These are phyloP conservation scores for Hypoxylon sp. DNA, from an alignment of 2,329 filamentous ascomycete species.

Conservation along the genomic window DNA sequence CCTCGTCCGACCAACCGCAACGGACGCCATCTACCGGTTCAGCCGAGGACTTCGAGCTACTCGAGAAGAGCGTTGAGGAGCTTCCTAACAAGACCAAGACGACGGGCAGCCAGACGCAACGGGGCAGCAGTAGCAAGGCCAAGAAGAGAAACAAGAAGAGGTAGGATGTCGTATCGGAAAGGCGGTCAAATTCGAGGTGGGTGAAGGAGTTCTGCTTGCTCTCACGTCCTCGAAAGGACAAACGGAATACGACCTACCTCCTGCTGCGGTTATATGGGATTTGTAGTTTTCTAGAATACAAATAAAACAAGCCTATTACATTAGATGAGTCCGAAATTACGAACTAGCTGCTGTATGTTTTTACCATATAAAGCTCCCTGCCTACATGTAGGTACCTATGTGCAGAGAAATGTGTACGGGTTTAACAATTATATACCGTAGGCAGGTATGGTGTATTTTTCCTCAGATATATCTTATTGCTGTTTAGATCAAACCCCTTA, in stretches of 20 bases:
- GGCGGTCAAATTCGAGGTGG: neutral
- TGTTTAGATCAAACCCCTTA: neutral
- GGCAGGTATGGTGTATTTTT: too few relatives aligned
- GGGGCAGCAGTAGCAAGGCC: conserved; percentile 56
- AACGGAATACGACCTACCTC: neutral
- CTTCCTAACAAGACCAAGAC: conserved; percentile 60
- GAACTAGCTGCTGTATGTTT: neutral
- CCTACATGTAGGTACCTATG: neutral
- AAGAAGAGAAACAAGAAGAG: conserved; percentile 70
- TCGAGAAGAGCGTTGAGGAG: conserved; percentile 72
- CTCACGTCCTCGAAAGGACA: neutral
- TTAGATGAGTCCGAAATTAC: neutral
- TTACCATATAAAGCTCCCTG: too few relatives aligned
- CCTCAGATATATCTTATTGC: neutral
- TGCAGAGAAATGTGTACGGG: neutral
- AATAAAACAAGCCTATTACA: neutral
- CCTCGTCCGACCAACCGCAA: conserved; percentile 61
- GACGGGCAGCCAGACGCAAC: conserved; percentile 60
- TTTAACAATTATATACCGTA: neutral
- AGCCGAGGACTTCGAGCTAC: conserved; percentile 72
- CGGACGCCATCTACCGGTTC: conserved; percentile 69
- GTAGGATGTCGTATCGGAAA: conserved; percentile 47
- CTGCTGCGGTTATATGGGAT: neutral
- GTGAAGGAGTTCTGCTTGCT: conserved; percentile 22
- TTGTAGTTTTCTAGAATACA: neutral